Conservation (phyloP, 805 yeast genomes). For the Cyberlindnera galapagoensis region DNA sequence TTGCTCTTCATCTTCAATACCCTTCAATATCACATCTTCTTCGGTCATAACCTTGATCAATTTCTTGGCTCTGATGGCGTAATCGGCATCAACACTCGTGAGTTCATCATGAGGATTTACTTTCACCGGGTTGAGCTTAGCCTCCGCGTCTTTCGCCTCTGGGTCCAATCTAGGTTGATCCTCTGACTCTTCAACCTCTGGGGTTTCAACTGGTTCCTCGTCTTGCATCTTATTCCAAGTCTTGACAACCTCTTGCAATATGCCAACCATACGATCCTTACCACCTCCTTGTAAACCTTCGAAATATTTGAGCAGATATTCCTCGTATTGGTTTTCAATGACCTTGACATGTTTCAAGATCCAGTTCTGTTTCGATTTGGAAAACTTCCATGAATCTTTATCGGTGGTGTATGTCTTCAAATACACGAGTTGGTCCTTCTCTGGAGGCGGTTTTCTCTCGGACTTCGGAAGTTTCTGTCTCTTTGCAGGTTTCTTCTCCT, state of each 20-base stretch:
- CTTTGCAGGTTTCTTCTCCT: slow-evolving; percentile 55
- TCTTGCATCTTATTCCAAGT: slow-evolving; percentile 45
- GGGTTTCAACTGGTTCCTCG: slow-evolving; percentile 3
- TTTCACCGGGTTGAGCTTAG: slow-evolving; percentile 8
- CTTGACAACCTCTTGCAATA: slow-evolving; percentile 38
- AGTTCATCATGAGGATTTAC: slow-evolving; percentile 11
- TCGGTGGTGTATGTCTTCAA: slow-evolving; percentile 53
- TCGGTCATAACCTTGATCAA: slow-evolving; percentile 17
- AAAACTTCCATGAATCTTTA: slow-evolving; percentile 67
- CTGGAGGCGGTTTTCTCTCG: slow-evolving; percentile 67
- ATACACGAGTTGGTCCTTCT: slow-evolving; percentile 66
- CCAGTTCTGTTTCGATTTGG: slow-evolving; percentile 87
- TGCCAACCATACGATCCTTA: slow-evolving; percentile 46
- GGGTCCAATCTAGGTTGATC: slow-evolving; percentile 1
- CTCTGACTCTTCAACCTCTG: background rate
- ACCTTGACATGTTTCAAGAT: slow-evolving; percentile 52
- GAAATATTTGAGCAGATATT: slow-evolving; percentile 44
- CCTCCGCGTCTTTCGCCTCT: slow-evolving; percentile 1
- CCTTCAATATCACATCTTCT: slow-evolving; percentile 12
- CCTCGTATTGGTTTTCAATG: slow-evolving; percentile 49
- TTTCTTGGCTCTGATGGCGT: slow-evolving; percentile 22
- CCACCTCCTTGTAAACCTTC: slow-evolving; percentile 68
- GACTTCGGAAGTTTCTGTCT: slow-evolving; percentile 61
- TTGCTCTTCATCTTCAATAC: slow-evolving; percentile 17
- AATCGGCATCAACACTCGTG: slow-evolving; percentile 24